A percentile compares a stretch with the other conserved stretches of the same genome.
phyloP scores from a whole-genome alignment of 129 eudicot species.

The Helianthus annuus region DNA sequence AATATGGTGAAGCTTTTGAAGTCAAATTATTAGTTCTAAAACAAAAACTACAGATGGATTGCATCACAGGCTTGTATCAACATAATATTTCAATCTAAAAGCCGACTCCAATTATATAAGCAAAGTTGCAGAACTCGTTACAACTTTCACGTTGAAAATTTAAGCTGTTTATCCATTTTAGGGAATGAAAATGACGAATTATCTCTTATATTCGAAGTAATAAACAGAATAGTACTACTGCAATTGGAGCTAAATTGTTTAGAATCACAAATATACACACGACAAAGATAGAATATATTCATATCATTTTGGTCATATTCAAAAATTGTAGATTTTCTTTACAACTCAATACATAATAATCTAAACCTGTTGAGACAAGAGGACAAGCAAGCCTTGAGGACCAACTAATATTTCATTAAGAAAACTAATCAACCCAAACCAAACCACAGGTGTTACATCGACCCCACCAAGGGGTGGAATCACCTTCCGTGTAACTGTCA shows the following conservation, averaged over 20 bases:
- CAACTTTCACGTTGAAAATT: too few species aligned
- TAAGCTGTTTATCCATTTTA: too few species aligned
- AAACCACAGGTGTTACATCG: constrained; percentile 95
- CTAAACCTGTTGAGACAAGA: constrained; percentile 83
- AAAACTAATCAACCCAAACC: constrained; percentile 95
- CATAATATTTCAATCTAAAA: too few species aligned
- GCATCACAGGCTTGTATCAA: too few species aligned
- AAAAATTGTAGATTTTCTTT: constrained; percentile 6
- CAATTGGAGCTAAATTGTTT: not conserved
- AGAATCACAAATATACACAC: not conserved
- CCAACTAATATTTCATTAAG: constrained; percentile 82
- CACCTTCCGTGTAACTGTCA: constrained; percentile 74
- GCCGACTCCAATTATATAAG: too few species aligned
- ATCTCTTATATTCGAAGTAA: not conserved
- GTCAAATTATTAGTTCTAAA: not conserved
- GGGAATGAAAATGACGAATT: too few species aligned
- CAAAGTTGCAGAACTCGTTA: too few species aligned
- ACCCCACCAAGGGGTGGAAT: constrained; percentile 95
- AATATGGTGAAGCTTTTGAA: not conserved
- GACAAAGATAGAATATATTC: too few species aligned
- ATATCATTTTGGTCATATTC: not conserved
- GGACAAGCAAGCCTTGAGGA: constrained; percentile 95
- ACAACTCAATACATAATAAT: constrained; percentile 7
- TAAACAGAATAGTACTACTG: not conserved
- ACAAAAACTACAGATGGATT: too few species aligned